A percentile compares a stretch with the other conserved stretches of the same genome.
phyloP scores from a whole-genome alignment of 2,329 filamentous ascomycete genomes.

The Macrophomina tecta region DNA sequence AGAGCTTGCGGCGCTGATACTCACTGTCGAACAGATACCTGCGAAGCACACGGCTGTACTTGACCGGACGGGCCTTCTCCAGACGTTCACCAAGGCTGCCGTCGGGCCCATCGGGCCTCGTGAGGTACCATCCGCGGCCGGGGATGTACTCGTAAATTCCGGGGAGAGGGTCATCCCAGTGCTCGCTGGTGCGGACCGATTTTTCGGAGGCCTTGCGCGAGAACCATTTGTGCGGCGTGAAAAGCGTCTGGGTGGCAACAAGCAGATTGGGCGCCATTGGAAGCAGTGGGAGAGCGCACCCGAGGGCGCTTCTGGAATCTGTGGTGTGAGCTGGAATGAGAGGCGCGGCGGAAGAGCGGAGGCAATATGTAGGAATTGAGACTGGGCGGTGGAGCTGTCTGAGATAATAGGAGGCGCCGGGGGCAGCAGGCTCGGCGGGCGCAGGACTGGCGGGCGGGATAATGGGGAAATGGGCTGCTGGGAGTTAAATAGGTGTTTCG shows the following conservation, averaged over 20 bases:
- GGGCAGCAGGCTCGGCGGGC: background rate
- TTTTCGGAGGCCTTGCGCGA: constrained; percentile 45
- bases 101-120: constrained; percentile 48
- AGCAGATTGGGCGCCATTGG: constrained; percentile 59
- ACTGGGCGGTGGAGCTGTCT: constrained; percentile 10
- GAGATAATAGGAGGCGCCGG: constrained; percentile 5
- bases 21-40: constrained; percentile 56
- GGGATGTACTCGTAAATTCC: constrained; percentile 58
- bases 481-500: constrained; percentile 22
- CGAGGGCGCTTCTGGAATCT: constrained; percentile 9
- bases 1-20: constrained; percentile 54
- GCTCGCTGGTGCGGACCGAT: constrained; percentile 51
- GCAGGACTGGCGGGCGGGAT: background rate
- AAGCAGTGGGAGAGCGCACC: background rate
- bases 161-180: constrained; percentile 55
- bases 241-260: constrained; percentile 55
- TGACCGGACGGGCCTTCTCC: constrained; percentile 45
- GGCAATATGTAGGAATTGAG: constrained; percentile 7
- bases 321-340: constrained; percentile 17
- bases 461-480: background rate
- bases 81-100: constrained; percentile 34
- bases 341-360: background rate
- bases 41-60: constrained; percentile 57
- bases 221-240: constrained; percentile 59
- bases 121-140: constrained; percentile 57